Conservation (phyloP, 2,329 filamentous ascomycete species). For the Pyrenophora teres region DNA sequence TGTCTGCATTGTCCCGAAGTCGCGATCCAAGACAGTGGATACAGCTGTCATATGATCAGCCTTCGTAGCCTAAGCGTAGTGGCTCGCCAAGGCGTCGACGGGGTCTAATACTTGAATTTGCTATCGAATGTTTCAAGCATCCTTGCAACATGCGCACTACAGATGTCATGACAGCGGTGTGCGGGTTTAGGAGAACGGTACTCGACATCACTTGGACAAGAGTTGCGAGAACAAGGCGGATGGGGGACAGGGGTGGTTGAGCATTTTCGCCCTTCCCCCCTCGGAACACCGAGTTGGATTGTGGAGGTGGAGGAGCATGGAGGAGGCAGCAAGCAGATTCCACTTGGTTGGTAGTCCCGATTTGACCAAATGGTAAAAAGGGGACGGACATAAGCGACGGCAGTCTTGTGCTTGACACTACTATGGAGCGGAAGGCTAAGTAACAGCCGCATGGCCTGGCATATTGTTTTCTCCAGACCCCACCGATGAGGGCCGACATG, state of each 20-base stretch:
- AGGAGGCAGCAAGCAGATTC: not conserved
- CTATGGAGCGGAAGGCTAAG: slow-evolving; percentile 6
- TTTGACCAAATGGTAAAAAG: not conserved
- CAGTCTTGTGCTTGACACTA: not conserved
- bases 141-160: slow-evolving; percentile 8
- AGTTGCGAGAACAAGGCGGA: not conserved
- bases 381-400: slow-evolving; percentile 6
- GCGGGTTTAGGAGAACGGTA: slow-evolving; percentile 4
- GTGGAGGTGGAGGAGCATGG: not conserved
- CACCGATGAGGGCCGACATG: not conserved
- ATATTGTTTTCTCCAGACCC: slow-evolving; percentile 8
- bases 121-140: slow-evolving; percentile 21
- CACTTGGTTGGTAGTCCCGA: slow-evolving; percentile 2
- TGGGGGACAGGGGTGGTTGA: not conserved
- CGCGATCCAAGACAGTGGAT: slow-evolving; percentile 34
- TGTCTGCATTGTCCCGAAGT: slow-evolving; percentile 24
- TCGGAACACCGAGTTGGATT: not conserved
- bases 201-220: slow-evolving; percentile 3
- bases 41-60: slow-evolving; percentile 42
- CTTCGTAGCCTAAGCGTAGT: slow-evolving; percentile 28
- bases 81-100: slow-evolving; percentile 29
- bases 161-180: slow-evolving; percentile 17
- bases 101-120: slow-evolving; percentile 20
- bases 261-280: not conserved
- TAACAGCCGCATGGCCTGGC: not conserved